Evolutionary conservation across 352 stramenopile species (phyloP), one percentile per base, ranked within the genome.

Genomic region (Globisporangium splendens): DNA sequence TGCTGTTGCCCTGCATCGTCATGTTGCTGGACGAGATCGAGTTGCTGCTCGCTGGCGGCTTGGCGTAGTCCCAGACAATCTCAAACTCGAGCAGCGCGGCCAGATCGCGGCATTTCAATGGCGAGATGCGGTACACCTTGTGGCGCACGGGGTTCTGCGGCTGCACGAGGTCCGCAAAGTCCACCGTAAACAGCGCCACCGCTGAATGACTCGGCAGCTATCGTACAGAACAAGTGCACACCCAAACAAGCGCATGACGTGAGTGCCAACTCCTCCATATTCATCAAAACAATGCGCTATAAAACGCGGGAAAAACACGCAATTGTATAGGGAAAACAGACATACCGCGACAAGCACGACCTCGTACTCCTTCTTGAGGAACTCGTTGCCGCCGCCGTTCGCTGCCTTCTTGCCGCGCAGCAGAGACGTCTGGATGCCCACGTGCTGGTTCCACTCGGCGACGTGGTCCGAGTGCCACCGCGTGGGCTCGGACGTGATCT

Each of bases 351-450:
- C 82, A 46, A 92, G 76, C 61, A 92, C 77, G 61, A 92, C 72
- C 54, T 92, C 82, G 72, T 92, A 92, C 42, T 92, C 82, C 43
- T 92, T 92, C 61, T 75, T 75, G n/a, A 86, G 65, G 54, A 83
- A 89, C 28, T 88, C 73, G 53, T 39, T 61, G 5, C 50, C 73
- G 53, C 33, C 58, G 5, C 50, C 20, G 31, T 52, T 44, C 1
- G 47, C 52, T n/a, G 66, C 18, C 33, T 68, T 70, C 59, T 86
- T 85, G 66, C 77, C 72, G 46, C 71, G 66, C 48, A 92, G 65
- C 11, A 92, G 69, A 43, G 79, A 90, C 48, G 82, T 92, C 69
- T 92, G 82, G 56, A 92, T 88, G 54, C 68, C 68, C 12, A 92
- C 56, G 65, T 89, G 78, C 70, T 92, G 78, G 62, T 89, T 89